These are phyloP conservation scores for Saccharomycopsis sp. DNA, from an alignment of 805 yeast genomes.

Conservation along the genomic window DNA sequence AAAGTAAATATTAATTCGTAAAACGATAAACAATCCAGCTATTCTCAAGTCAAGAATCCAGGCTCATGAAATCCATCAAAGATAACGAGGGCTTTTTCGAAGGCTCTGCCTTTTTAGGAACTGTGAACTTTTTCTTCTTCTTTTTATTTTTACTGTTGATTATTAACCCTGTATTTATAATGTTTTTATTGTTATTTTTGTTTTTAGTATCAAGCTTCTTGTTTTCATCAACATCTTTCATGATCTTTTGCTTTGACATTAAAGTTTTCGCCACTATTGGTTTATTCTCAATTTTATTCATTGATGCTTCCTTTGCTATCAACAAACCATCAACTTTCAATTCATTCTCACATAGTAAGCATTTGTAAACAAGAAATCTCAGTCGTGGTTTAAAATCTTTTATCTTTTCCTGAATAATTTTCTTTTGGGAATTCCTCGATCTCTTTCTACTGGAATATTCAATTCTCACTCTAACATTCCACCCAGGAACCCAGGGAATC, in stretches of 20 bases:
- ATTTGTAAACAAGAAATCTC: conserved; percentile 7
- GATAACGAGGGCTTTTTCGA: conserved; percentile 1
- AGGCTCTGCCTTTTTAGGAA: not conserved
- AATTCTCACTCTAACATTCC: conserved; percentile 8
- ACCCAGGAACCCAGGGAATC: conserved; percentile 11
- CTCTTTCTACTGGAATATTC: no score
- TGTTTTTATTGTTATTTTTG: not conserved
- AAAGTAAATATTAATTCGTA: no score
- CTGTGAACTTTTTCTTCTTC: not conserved
- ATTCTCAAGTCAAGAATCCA: not conserved
- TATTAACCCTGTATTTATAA: not conserved
- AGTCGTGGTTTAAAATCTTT: not conserved
- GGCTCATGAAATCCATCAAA: conserved; percentile 8
- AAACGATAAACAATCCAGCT: no score
- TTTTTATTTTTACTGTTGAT: not conserved
- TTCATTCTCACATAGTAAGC: conserved; percentile 2
- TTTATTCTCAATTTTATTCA: not conserved
- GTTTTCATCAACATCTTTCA: no score
- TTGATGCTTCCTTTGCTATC: not conserved
- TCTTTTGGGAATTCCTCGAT: no score
- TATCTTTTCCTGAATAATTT: not conserved
- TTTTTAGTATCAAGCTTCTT: not conserved
- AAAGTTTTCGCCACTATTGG: not conserved
- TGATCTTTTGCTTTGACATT: no score
- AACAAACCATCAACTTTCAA: conserved; percentile 3